phyloP scores from a whole-genome alignment of 2,329 filamentous ascomycete genomes.

The Paecilomyces variotii region DNA sequence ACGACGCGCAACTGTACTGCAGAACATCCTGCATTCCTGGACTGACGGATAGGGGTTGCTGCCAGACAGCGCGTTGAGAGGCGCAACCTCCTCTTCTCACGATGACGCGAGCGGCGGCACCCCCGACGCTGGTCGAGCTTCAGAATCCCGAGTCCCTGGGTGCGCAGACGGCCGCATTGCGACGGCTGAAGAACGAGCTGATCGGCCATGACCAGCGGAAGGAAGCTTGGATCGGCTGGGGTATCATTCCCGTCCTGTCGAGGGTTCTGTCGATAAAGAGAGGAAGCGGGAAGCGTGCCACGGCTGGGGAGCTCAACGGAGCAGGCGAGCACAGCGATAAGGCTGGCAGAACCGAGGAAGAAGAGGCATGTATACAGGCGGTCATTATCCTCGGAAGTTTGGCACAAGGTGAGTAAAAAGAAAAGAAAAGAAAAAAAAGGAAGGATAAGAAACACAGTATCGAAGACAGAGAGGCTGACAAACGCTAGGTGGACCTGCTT shows the following conservation, averaged over 20 bases:
- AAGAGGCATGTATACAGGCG: slow-evolving; percentile 66
- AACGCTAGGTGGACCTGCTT: slow-evolving; percentile 64
- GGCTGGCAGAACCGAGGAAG: slow-evolving; percentile 49
- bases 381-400: slow-evolving; percentile 78
- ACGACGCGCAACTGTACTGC: background rate
- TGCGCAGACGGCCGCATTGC: slow-evolving; percentile 49
- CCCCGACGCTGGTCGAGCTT: slow-evolving; percentile 51
- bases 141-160: slow-evolving; percentile 42
- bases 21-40: slow-evolving; percentile 6
- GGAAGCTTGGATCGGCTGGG: slow-evolving; percentile 64
- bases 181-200: slow-evolving; percentile 76
- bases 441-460: slow-evolving; percentile 22
- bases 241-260: slow-evolving; percentile 51
- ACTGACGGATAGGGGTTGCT: slow-evolving; percentile 1
- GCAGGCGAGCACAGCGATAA: slow-evolving; percentile 14
- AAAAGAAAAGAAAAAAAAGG: no score
- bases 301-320: slow-evolving; percentile 21
- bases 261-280: slow-evolving; percentile 41
- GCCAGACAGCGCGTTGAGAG: slow-evolving; percentile 12
- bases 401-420: slow-evolving; percentile 63
- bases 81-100: slow-evolving; percentile 20
- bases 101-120: slow-evolving; percentile 50
- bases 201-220: slow-evolving; percentile 85
- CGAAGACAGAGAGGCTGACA: slow-evolving; percentile 10
- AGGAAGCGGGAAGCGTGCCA: slow-evolving; percentile 24